Conservation (phyloP, 1,284 basidiomycete genomes). For the Athelia sp. region DNA sequence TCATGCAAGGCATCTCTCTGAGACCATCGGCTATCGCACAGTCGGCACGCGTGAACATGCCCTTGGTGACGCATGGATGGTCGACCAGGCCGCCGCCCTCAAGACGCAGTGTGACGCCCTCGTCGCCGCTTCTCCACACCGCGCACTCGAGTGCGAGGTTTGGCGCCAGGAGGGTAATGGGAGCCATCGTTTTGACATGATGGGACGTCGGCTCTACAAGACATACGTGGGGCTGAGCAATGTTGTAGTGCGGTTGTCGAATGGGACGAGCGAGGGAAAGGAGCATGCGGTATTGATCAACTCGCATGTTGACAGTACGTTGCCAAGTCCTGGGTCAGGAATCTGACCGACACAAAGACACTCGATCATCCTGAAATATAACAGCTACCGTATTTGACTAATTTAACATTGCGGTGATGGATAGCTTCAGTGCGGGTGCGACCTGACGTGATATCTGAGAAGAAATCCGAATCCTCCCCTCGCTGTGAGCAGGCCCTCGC, state of each 20-base stretch:
- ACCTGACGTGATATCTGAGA: no score
- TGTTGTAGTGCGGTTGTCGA: constrained; percentile 84
- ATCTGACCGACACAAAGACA: no score
- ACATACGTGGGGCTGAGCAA: constrained; percentile 88
- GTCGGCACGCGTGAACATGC: constrained; percentile 91
- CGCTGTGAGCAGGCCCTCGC: no score
- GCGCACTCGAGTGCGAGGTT: constrained; percentile 79
- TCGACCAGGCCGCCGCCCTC: constrained; percentile 59
- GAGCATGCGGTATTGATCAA: constrained; percentile 86
- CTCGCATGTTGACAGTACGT: constrained; percentile 83
- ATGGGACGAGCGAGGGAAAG: constrained; percentile 71
- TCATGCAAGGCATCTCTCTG: constrained; percentile 62
- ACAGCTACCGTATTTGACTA: no score
- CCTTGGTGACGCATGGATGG: constrained; percentile 81
- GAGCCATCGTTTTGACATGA: constrained; percentile 86
- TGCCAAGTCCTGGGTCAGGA: constrained; percentile 73
- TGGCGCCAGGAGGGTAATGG: constrained; percentile 86
- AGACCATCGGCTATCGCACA: constrained; percentile 88
- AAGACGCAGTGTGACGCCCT: constrained; percentile 59
- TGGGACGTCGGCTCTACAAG: constrained; percentile 84
- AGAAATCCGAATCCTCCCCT: no score
- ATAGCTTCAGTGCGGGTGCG: no score
- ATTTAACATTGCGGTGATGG: no score
- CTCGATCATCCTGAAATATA: no score
- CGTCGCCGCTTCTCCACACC: constrained; percentile 33